Evolutionary conservation across 2,329 filamentous ascomycete genomes (phyloP).

Genomic region (Colletotrichum tanaceti): DNA sequence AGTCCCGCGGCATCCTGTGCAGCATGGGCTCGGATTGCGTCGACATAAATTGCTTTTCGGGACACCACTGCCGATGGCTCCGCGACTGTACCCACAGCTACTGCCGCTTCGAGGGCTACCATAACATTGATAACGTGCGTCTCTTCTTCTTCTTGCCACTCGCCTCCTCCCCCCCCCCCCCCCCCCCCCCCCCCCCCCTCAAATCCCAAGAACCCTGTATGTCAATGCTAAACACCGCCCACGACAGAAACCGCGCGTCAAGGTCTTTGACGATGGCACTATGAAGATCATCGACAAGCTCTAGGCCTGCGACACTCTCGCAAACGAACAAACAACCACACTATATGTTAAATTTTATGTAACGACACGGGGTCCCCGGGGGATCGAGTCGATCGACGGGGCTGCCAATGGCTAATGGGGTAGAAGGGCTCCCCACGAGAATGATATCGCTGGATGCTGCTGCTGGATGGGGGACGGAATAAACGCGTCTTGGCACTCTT

Average conservation of each 20-base stretch:
- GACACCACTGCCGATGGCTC: conserved; percentile 44
- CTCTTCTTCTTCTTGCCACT: neutral
- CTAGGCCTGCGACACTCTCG: neutral
- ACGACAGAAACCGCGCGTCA: conserved; percentile 30
- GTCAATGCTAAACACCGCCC: neutral
- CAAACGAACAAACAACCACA: neutral
- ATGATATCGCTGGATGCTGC: neutral
- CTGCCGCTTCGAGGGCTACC: conserved; percentile 43
- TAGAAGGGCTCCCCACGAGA: neutral
- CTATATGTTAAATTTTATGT: neutral
- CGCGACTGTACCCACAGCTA: conserved; percentile 38
- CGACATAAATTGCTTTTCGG: conserved; percentile 40
- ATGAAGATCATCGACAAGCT: conserved; percentile 24
- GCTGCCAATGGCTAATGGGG: no score
- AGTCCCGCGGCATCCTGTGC: conserved; percentile 42
- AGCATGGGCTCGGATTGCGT: conserved; percentile 37
- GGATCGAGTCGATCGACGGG: neutral
- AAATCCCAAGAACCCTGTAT: no score
- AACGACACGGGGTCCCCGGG: neutral
- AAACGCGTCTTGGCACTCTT: no score
- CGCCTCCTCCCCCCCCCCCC: no score
- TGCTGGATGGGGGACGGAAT: neutral
- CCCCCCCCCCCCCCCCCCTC: no score
- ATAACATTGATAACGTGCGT: conserved; percentile 42
- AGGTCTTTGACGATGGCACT: conserved; percentile 37